Conservation (phyloP, 768 basidiomycete species). For the Clathrus columnatus region DNA sequence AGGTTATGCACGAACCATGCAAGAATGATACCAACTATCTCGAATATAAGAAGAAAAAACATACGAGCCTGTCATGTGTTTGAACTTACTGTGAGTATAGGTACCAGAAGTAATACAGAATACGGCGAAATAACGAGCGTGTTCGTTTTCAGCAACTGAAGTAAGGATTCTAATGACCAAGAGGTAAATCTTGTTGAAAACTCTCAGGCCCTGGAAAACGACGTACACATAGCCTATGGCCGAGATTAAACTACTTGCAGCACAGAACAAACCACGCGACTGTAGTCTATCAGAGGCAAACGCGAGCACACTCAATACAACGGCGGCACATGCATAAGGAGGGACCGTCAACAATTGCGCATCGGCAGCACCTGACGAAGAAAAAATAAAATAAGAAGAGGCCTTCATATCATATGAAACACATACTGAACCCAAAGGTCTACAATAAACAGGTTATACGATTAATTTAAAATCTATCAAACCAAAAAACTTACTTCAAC, state of each 20-base stretch:
- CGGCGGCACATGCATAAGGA: constrained; percentile 65
- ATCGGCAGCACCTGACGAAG: constrained; percentile 49
- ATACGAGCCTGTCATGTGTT: too few relatives aligned
- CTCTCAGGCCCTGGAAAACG: too few relatives aligned
- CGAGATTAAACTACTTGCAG: constrained; percentile 34
- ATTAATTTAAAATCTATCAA: neutral
- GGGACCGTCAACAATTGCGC: constrained; percentile 74
- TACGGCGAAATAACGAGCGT: constrained; percentile 65
- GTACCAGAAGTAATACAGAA: constrained; percentile 73
- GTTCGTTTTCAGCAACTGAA: constrained; percentile 41
- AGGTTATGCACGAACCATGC: constrained; percentile 75
- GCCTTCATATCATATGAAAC: neutral
- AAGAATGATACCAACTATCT: constrained; percentile 57
- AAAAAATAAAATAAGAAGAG: constrained; percentile 1
- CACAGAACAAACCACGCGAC: constrained; percentile 35
- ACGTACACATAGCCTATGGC: constrained; percentile 58
- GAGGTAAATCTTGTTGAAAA: too few relatives aligned
- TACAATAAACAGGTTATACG: neutral
- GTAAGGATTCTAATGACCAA: constrained; percentile 39
- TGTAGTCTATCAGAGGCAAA: constrained; percentile 61
- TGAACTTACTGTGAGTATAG: constrained; percentile 34
- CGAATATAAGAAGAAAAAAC: neutral
- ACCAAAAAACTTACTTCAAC: constrained; percentile 29
- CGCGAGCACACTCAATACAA: constrained; percentile 50
- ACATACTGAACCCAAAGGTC: constrained; percentile 64